Conservation (phyloP, 164 flowering plant species). For the Nymphaea thermarum region DNA sequence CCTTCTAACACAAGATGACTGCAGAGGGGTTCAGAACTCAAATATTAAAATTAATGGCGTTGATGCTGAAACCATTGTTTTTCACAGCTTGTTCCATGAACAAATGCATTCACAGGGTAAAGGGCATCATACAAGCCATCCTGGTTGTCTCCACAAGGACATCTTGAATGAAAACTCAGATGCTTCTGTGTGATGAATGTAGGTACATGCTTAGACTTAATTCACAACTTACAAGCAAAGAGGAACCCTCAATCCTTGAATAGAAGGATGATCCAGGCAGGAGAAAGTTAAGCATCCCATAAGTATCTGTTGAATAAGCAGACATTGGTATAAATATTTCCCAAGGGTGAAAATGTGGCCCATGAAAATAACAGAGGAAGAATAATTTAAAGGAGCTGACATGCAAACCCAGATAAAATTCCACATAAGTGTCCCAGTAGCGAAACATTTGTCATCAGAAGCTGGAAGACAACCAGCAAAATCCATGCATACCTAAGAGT, state of each 20-base stretch:
- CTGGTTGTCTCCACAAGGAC: too few species aligned
- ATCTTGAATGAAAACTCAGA: too few species aligned
- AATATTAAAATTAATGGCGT: too few species aligned
- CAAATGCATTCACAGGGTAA: too few species aligned
- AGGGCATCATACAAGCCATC: too few species aligned
- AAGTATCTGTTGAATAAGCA: slow-evolving; percentile 42
- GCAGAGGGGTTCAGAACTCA: slow-evolving; percentile 9
- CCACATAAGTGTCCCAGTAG: slow-evolving; percentile 96
- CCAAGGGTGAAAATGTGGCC: too few species aligned
- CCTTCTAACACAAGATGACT: slow-evolving; percentile 77
- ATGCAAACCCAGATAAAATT: slow-evolving; percentile 96
- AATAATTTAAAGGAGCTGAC: slow-evolving; percentile 25
- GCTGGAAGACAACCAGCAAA: slow-evolving; percentile 74
- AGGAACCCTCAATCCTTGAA: slow-evolving; percentile 64
- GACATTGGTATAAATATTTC: not conserved
- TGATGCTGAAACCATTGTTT: too few species aligned
- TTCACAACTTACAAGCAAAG: slow-evolving; percentile 59
- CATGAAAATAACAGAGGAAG: not conserved
- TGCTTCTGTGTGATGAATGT: too few species aligned
- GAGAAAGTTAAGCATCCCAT: slow-evolving; percentile 64
- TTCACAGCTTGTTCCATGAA: too few species aligned
- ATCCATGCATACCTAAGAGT: slow-evolving; percentile 82
- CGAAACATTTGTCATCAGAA: slow-evolving; percentile 88
- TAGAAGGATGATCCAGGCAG: slow-evolving; percentile 76
- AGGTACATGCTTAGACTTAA: too few species aligned